These are phyloP conservation scores for Coniochaeta sp. DNA, from an alignment of 2,329 filamentous ascomycete genomes.

Conservation along the genomic window DNA sequence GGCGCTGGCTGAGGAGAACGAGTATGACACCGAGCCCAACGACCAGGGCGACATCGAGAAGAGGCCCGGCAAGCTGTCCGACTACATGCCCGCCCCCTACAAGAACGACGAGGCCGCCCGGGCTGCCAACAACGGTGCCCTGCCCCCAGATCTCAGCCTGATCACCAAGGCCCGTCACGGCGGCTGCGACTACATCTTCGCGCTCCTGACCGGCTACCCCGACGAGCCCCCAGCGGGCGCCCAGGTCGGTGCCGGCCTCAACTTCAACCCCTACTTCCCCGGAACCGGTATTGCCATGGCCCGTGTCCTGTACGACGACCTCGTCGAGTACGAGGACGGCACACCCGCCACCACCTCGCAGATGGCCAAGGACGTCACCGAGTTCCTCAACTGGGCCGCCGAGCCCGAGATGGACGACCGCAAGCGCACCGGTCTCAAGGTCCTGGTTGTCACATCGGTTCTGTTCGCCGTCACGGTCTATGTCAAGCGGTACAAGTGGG, in stretches of 20 bases:
- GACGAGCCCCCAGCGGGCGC: conserved; percentile 92
- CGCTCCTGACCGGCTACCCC: conserved; percentile 90
- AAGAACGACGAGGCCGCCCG: conserved; percentile 98
- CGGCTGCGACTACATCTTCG: conserved; percentile 98
- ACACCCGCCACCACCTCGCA: conserved; percentile 93
- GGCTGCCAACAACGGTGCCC: conserved; percentile 95
- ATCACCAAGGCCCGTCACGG: conserved; percentile 97
- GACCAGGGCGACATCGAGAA: conserved; percentile 97
- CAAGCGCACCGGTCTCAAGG: conserved; percentile 99
- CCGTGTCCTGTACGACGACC: conserved; percentile 92
- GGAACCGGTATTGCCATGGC: conserved; percentile 98
- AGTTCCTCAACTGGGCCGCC: conserved; percentile 98
- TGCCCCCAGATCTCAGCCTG: conserved; percentile 94
- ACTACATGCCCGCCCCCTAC: conserved; percentile 93
- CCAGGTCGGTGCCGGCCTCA: conserved; percentile 77
- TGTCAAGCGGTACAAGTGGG: conserved; percentile 99
- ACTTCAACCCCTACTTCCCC: conserved; percentile 99
- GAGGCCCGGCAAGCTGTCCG: conserved; percentile 95
- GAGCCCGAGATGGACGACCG: conserved; percentile 99
- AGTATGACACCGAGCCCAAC: conserved; percentile 97
- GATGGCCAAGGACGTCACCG: conserved; percentile 99
- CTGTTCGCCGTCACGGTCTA: conserved; percentile 86
- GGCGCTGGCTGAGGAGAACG: conserved; percentile 92
- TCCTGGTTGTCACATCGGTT: conserved; percentile 69
- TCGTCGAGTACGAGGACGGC: conserved; percentile 96